phyloP scores from a whole-genome alignment of 371 early-diverging fungal species.

The Zopfochytrium polystomum region DNA sequence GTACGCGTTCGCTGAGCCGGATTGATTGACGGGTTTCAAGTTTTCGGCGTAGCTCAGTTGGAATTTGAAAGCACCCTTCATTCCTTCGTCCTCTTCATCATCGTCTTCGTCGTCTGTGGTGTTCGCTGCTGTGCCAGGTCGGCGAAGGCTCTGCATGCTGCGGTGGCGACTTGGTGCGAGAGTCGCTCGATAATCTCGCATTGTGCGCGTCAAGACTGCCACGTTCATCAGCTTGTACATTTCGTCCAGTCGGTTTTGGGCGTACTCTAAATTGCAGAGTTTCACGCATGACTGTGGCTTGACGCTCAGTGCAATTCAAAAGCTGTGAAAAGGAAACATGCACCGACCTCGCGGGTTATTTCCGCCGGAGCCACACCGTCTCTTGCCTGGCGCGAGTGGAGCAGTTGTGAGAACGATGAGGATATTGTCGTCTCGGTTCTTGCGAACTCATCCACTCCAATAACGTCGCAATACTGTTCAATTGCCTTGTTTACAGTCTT shows the following conservation, averaged over 20 bases:
- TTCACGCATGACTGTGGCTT: conserved; percentile 51
- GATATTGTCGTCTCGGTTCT: no score
- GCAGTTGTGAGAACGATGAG: no score
- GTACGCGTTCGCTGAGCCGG: conserved; percentile 41
- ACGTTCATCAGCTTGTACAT: conserved; percentile 43
- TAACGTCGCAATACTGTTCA: conserved; percentile 46
- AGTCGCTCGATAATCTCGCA: conserved; percentile 35
- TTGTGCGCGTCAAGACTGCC: conserved; percentile 24
- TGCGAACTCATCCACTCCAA: conserved; percentile 40
- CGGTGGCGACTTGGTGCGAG: conserved; percentile 28
- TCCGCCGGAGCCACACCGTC: conserved; percentile 36
- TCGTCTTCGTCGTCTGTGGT: conserved; percentile 13
- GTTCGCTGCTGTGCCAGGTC: no score
- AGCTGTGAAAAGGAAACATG: no score
- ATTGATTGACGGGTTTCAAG: conserved; percentile 37
- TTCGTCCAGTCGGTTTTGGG: conserved; percentile 37
- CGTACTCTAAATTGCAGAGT: conserved; percentile 43
- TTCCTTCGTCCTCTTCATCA: conserved; percentile 24
- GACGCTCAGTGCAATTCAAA: no score
- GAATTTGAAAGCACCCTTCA: conserved; percentile 41
- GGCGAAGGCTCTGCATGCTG: no score
- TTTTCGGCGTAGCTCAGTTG: conserved; percentile 45
- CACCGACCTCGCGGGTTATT: conserved; percentile 41
- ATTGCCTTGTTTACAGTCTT: conserved; percentile 40
- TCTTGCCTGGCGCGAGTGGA: no score